phyloP scores from a whole-genome alignment of 441 rosid genomes.

The Euphorbia celastroides region DNA sequence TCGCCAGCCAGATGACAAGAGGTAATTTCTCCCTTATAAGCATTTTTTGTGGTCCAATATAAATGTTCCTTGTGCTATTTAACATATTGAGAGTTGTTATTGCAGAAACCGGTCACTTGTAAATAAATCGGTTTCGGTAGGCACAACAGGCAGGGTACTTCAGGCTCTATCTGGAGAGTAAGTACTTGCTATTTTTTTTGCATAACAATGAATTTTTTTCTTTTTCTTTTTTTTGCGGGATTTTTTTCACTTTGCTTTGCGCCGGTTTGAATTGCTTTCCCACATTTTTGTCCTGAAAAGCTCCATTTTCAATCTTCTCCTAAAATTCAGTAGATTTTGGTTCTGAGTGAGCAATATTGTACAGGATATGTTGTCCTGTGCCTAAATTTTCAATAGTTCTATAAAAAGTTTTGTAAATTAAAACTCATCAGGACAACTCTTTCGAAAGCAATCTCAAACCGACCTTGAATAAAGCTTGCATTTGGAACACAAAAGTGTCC shows the following conservation, averaged over 20 bases:
- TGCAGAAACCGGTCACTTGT: constrained; percentile 34
- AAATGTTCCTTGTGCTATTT: constrained; percentile 10
- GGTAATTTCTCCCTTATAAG: constrained; percentile 26
- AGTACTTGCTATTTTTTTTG: constrained; percentile 26
- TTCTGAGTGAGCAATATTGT: too few relatives aligned
- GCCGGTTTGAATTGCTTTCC: neutral
- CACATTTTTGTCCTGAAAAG: too few relatives aligned
- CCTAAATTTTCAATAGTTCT: too few relatives aligned
- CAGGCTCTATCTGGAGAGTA: constrained; percentile 34
- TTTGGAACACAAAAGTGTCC: neutral
- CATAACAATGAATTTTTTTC: neutral
- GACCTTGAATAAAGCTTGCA: neutral
- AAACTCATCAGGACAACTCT: too few relatives aligned
- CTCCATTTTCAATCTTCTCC: too few relatives aligned
- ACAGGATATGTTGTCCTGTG: too few relatives aligned
- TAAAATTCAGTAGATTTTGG: too few relatives aligned
- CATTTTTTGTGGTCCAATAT: constrained; percentile 3
- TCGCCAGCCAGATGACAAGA: constrained; percentile 39
- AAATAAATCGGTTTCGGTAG: constrained; percentile 38
- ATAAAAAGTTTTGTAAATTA: too few relatives aligned
- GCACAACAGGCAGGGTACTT: constrained; percentile 32
- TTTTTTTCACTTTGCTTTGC: neutral
- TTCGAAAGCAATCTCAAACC: too few relatives aligned
- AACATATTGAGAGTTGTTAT: constrained; percentile 12
- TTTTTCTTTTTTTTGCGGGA: neutral